Evolutionary conservation across 768 basidiomycete species (phyloP), one percentile per base, ranked within the genome.

Genomic region (Kwoniella shandongensis): DNA sequence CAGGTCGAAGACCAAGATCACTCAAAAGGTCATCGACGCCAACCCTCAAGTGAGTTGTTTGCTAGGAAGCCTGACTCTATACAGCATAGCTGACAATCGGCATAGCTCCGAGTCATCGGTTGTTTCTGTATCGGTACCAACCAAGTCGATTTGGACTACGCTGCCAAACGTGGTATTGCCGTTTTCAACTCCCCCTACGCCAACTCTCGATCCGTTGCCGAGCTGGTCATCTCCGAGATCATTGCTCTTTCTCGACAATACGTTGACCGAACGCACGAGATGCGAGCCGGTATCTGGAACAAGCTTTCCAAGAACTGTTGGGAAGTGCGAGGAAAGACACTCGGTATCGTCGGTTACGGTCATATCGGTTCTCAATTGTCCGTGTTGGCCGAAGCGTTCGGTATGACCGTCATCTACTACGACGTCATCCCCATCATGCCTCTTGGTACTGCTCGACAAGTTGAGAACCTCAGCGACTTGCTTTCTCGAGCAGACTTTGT

Each of bases 51-150:
- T 87, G 70, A 46, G 83, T 70, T 3, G 23, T 30, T 36, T 11
- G 23, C 20, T 35, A 13, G 42, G 8, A 18, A 46, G 12, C 6
- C 44, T 8, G n/a, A 22, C 6, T 4, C n/a, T 46, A 26, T 57
- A 42, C 46, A 6, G 32, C 7, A 32, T 29, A 26, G 35, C 20
- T 17, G 22, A 46, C 32, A n/a, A 17, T 25, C 13, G 40, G 11
- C 40, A 13, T 70, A 99, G 92, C 87, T 99, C 44, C 83, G 97
- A 12, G 89, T 87, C 71, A 91, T 98, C 62, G 94, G 96, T 11
- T 99, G 96, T 78, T 99, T 99, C 83, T 99, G 96, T 79, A 99
- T 99, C 64, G 96, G 96, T 48, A 93, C 91, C 51, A 98, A 98
- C 78, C 96, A 98, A 78, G 96, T 98, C 64, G 92, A 97, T 74